These are phyloP conservation scores for Letharia lupina DNA, from an alignment of 495 filamentous ascomycete genomes.

Conservation along the genomic window DNA sequence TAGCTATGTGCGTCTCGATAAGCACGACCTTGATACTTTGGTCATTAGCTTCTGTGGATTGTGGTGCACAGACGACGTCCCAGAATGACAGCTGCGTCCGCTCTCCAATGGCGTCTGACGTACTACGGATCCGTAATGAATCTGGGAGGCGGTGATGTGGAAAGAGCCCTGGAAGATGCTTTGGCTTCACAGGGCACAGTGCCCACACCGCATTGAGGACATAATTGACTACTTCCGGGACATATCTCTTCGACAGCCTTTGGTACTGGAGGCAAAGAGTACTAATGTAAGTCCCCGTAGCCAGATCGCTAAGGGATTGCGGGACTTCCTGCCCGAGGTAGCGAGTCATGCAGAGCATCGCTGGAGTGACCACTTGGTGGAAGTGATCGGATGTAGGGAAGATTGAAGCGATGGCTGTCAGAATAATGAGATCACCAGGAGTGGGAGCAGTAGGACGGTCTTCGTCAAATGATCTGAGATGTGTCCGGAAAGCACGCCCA, in stretches of 20 bases:
- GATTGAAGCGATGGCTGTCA: conserved; percentile 74
- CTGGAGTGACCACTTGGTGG: conserved; percentile 84
- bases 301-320: conserved; percentile 51
- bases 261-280: conserved; percentile 77
- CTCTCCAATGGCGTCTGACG: conserved; percentile 24
- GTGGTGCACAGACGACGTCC: conserved; percentile 42
- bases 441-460: conserved; percentile 51
- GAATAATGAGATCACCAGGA: conserved; percentile 66
- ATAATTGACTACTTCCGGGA: conserved; percentile 83
- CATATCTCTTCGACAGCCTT: conserved; percentile 66
- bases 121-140: conserved; percentile 41
- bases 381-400: conserved; percentile 97
- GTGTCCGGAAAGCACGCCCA: conserved; percentile 63
- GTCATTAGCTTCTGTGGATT: conserved; percentile 24
- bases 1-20: conserved; percentile 45
- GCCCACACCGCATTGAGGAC: conserved; percentile 64
- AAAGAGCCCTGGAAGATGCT: conserved; percentile 43
- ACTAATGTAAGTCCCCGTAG: conserved; percentile 66
- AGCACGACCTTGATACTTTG: conserved; percentile 52
- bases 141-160: conserved; percentile 51
- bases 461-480: conserved; percentile 57
- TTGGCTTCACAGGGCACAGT: conserved; percentile 48
- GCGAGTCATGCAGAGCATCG: conserved; percentile 68
- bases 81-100: conserved; percentile 36
- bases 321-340: conserved; percentile 75